These are phyloP conservation scores for Pulicaria dysenterica DNA, from an alignment of 129 eudicot genomes.

Conservation along the genomic window DNA sequence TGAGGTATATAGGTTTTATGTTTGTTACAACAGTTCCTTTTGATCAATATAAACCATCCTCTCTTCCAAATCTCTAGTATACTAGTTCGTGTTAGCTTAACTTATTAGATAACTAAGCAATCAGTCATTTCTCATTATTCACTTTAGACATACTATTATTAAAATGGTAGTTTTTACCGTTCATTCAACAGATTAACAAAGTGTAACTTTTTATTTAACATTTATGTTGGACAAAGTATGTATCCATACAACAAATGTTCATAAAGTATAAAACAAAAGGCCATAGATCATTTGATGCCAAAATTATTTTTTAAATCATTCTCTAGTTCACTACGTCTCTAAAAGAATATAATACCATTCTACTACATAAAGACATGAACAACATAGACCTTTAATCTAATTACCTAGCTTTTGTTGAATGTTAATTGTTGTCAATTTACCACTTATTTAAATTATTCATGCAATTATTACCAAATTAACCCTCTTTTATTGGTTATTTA, in stretches of 20 bases:
- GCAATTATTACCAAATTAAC: background rate
- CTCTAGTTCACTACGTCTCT: background rate
- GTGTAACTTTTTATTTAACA: background rate
- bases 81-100: background rate
- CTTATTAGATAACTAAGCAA: background rate
- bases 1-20: no score
- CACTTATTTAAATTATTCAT: conserved; percentile 5
- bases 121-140: background rate
- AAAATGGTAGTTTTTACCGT: background rate
- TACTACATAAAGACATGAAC: conserved; percentile 2
- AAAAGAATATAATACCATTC: background rate
- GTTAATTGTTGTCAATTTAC: background rate
- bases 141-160: background rate
- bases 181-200: background rate
- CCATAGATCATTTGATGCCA: background rate
- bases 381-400: background rate
- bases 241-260: background rate
- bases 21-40: no score
- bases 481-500: background rate
- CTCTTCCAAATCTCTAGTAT: no score
- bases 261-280: background rate
- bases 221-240: background rate
- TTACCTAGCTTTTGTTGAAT: background rate
- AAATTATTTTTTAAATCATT: background rate
- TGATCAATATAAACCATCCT: no score